Percentiles rank a stretch among this genome's conserved stretches.
These are phyloP conservation scores for Naganishia kalamii DNA, from an alignment of 768 basidiomycete genomes.

Conservation along the genomic window DNA sequence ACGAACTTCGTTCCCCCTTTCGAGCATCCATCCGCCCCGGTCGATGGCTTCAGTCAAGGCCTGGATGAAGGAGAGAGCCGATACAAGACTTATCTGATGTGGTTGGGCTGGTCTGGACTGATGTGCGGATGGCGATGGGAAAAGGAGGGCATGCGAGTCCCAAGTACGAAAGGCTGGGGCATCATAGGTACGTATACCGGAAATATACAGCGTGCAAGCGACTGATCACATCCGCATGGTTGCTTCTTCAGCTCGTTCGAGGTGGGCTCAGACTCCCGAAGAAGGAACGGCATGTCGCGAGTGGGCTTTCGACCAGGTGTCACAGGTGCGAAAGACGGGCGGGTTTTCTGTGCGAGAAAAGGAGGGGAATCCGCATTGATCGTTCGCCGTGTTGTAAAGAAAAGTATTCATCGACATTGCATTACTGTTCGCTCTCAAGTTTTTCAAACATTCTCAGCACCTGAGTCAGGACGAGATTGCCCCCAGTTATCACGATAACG, in stretches of 20 bases:
- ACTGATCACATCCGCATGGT: background rate
- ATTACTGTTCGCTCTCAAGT: background rate
- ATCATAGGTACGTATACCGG: conserved; percentile 61
- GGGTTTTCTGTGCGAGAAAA: conserved; percentile 55
- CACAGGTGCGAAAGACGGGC: conserved; percentile 57
- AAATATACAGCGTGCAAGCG: too few species aligned
- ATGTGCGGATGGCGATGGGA: conserved; percentile 82
- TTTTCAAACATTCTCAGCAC: conserved; percentile 9
- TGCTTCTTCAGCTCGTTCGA: conserved; percentile 40
- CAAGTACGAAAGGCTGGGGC: conserved; percentile 89
- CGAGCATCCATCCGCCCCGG: conserved; percentile 33
- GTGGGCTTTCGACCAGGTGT: conserved; percentile 56
- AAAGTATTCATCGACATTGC: background rate
- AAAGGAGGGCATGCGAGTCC: conserved; percentile 77
- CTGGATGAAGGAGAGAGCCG: conserved; percentile 55
- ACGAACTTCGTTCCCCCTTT: conserved; percentile 27
- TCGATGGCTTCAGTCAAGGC: conserved; percentile 43
- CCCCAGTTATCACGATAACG: conserved; percentile 8
- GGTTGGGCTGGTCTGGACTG: conserved; percentile 67
- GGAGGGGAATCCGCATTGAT: conserved; percentile 35
- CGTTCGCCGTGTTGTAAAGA: background rate
- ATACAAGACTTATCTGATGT: conserved; percentile 78
- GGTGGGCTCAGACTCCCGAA: conserved; percentile 35
- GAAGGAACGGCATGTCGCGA: conserved; percentile 42
- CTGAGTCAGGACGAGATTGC: background rate